A percentile compares a stretch with the other conserved stretches of the same genome.
Conservation (phyloP, 345 rosid genomes). For the Odontarrhena argentea region DNA sequence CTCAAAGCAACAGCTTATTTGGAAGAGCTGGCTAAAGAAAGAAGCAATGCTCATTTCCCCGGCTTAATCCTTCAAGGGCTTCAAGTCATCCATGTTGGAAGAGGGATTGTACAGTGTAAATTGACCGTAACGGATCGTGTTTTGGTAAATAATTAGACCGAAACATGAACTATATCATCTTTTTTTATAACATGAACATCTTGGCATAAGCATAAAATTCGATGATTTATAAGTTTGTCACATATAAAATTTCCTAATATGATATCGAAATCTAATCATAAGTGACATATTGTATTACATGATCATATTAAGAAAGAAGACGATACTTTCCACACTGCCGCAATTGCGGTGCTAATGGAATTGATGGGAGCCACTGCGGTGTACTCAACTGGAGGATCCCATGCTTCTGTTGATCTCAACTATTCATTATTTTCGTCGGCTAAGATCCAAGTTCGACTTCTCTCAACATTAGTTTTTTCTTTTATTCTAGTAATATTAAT, state of each 20-base stretch:
- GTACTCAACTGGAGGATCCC: not conserved
- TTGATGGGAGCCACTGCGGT: not conserved
- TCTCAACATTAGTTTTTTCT: not conserved
- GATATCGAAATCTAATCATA: no score
- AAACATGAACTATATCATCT: no score
- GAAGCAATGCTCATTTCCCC: not conserved
- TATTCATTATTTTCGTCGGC: not conserved
- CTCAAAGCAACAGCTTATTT: not conserved
- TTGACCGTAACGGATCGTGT: not conserved
- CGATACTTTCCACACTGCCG: not conserved
- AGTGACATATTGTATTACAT: no score
- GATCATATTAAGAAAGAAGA: conserved; percentile 7
- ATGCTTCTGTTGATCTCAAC: conserved; percentile 12
- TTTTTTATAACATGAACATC: no score
- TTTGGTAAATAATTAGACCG: not conserved
- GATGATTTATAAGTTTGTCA: no score
- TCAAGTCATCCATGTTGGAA: conserved; percentile 15
- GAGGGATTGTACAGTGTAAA: not conserved
- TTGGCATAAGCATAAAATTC: no score
- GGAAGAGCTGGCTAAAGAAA: not conserved
- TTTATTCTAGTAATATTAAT: no score
- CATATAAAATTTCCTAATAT: no score
- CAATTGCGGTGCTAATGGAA: not conserved
- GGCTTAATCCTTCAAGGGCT: conserved; percentile 5
- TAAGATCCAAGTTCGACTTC: conserved; percentile 14